Percentiles rank a stretch among this genome's conserved stretches.
phyloP scores from a whole-genome alignment of 2,329 filamentous ascomycete species.

The Penicillium sp. region DNA sequence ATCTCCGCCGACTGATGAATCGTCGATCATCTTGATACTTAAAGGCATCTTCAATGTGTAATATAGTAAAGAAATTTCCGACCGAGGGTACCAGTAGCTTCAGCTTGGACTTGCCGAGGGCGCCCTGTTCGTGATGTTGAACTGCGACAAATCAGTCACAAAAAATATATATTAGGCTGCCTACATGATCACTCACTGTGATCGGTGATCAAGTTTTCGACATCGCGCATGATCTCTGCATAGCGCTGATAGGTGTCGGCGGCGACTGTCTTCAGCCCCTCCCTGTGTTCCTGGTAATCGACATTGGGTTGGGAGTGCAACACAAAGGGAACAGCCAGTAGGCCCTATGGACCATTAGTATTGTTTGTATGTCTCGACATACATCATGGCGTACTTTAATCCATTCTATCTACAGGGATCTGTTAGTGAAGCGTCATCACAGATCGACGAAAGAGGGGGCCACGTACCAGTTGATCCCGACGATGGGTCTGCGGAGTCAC shows the following conservation, averaged over 20 bases:
- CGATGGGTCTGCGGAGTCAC: conserved; percentile 68
- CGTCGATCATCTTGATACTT: conserved; percentile 82
- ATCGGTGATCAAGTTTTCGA: conserved; percentile 87
- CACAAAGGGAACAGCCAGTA: conserved; percentile 93
- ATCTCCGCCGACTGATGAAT: conserved; percentile 85
- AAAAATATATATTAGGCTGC: background rate
- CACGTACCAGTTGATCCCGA: conserved; percentile 75
- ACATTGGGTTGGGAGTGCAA: conserved; percentile 93
- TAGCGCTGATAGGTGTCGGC: conserved; percentile 82
- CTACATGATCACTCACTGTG: conserved; percentile 63
- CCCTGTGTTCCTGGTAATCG: conserved; percentile 69
- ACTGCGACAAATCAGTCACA: conserved; percentile 50
- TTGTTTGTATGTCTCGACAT: background rate
- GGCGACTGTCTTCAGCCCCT: conserved; percentile 68
- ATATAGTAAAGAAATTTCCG: conserved; percentile 88
- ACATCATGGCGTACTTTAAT: conserved; percentile 64
- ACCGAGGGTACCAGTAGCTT: conserved; percentile 88
- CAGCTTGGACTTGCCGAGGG: conserved; percentile 77
- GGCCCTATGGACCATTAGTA: conserved; percentile 47
- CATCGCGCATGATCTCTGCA: conserved; percentile 91
- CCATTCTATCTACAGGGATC: conserved; percentile 69
- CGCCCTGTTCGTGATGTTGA: conserved; percentile 68
- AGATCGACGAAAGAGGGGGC: background rate
- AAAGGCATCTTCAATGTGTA: conserved; percentile 87
- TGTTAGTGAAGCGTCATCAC: conserved; percentile 3